These are phyloP conservation scores for Aspergillus neotritici DNA, from an alignment of 2,329 filamentous ascomycete genomes.

Conservation along the genomic window DNA sequence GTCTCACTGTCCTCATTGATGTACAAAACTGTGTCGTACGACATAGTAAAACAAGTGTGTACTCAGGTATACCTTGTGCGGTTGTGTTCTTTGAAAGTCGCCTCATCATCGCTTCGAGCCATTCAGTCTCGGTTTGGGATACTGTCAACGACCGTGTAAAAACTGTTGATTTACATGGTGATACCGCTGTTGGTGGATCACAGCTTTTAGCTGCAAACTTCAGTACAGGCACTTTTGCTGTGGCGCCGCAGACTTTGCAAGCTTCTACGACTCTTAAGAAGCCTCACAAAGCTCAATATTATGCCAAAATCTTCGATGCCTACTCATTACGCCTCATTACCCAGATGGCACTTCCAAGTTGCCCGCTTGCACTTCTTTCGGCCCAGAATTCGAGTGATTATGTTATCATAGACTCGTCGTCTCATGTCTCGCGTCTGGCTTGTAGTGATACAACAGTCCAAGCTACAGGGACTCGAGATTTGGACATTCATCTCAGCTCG, in stretches of 20 bases:
- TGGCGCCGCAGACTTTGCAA: conserved; percentile 44
- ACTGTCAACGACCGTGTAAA: conserved; percentile 70
- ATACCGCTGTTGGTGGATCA: conserved; percentile 7
- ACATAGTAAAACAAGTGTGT: conserved; percentile 62
- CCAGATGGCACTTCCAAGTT: conserved; percentile 49
- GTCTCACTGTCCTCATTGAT: conserved; percentile 71
- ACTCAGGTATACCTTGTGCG: conserved; percentile 60
- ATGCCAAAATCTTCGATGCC: conserved; percentile 62
- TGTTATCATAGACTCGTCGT: conserved; percentile 67
- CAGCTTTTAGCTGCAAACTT: conserved; percentile 62
- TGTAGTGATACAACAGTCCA: conserved; percentile 22
- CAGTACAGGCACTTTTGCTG: conserved; percentile 59
- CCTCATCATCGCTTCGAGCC: conserved; percentile 68
- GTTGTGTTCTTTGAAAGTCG: conserved; percentile 67
- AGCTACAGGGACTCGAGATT: conserved; percentile 18
- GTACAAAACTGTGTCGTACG: conserved; percentile 61
- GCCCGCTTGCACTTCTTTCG: conserved; percentile 63
- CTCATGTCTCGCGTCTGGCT: conserved; percentile 56
- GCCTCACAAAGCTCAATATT: conserved; percentile 39
- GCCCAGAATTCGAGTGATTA: conserved; percentile 64
- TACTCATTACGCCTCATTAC: conserved; percentile 56
- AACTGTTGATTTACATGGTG: conserved; percentile 56
- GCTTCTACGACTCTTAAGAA: conserved; percentile 34
- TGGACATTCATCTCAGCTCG: conserved; percentile 21
- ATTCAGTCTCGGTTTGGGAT: conserved; percentile 69